Conservation (phyloP, 1,139 yeast genomes). For the Candida tropicalis region DNA sequence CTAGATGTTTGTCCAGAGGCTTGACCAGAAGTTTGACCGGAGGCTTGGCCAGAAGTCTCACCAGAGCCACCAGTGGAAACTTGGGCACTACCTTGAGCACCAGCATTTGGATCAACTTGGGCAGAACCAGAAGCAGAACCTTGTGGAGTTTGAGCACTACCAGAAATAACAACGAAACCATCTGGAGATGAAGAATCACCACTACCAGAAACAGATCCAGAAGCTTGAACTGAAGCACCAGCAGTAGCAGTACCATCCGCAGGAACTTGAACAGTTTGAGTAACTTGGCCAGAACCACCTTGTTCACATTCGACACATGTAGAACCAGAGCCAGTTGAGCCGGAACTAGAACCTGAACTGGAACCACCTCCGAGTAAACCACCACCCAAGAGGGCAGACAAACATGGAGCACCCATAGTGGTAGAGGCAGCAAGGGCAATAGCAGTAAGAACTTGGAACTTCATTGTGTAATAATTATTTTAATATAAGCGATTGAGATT, state of each 20-base stretch:
- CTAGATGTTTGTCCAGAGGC: background rate
- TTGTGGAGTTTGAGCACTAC: background rate
- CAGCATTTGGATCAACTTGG: background rate
- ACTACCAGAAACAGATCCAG: no score
- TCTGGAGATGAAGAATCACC: no score
- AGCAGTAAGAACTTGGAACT: slow-evolving; percentile 2
- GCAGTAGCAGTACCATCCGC: no score
- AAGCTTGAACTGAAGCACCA: no score
- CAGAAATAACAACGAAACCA: background rate
- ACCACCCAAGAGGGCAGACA: background rate
- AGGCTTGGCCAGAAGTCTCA: background rate
- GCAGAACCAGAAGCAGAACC: background rate
- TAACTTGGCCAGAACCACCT: no score
- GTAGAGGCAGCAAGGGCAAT: background rate
- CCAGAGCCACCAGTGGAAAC: background rate
- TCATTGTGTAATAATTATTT: background rate
- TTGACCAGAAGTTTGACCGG: background rate
- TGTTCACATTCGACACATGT: no score
- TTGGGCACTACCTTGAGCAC: background rate
- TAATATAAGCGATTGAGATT: background rate
- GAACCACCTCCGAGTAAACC: background rate
- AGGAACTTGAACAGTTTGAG: no score
- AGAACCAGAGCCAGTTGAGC: background rate
- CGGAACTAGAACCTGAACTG: background rate
- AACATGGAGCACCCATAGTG: slow-evolving; percentile 1